Evolutionary conservation across 768 basidiomycete species (phyloP).

Genomic region (Candolleomyces efflorescens): DNA sequence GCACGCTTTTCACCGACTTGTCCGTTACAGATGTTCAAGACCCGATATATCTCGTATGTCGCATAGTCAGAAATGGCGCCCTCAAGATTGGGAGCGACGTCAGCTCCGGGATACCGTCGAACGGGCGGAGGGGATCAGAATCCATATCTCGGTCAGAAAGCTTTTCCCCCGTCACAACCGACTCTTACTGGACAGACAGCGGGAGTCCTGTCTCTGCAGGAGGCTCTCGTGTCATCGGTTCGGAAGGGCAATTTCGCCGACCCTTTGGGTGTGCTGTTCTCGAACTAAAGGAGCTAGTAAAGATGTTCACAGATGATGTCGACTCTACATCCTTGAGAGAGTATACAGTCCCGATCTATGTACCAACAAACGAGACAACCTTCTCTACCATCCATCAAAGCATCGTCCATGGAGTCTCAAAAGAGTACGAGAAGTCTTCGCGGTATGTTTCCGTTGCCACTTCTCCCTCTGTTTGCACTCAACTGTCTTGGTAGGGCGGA

Average conservation of each 20-base stretch:
- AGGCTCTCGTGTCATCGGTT: slow-evolving; percentile 19
- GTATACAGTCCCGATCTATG: slow-evolving; percentile 83
- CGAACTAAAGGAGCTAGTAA: slow-evolving; percentile 72
- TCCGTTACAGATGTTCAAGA: slow-evolving; percentile 81
- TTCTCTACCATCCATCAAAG: slow-evolving; percentile 96
- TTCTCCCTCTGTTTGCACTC: background rate
- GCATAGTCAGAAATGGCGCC: slow-evolving; percentile 83
- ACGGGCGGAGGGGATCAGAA: slow-evolving; percentile 55
- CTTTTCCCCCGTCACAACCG: slow-evolving; percentile 16
- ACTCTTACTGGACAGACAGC: slow-evolving; percentile 18
- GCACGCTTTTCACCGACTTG: slow-evolving; percentile 89
- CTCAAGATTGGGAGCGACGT: slow-evolving; percentile 66
- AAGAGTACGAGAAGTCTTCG: slow-evolving; percentile 79
- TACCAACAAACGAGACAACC: slow-evolving; percentile 74
- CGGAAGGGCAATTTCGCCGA: slow-evolving; percentile 49
- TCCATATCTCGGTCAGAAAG: slow-evolving; percentile 36
- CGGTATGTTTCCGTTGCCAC: slow-evolving; percentile 44
- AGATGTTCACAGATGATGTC: slow-evolving; percentile 58
- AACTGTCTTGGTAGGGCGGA: slow-evolving; percentile 60
- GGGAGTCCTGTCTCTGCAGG: slow-evolving; percentile 7
- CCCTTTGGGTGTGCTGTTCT: slow-evolving; percentile 97
- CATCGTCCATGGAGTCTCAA: slow-evolving; percentile 74
- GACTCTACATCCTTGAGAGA: slow-evolving; percentile 68
- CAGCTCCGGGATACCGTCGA: slow-evolving; percentile 42
- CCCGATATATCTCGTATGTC: slow-evolving; percentile 84